Base-by-base conservation (phyloP, 2,329 filamentous ascomycete species). In the Diaporthe australafricana region DNA sequence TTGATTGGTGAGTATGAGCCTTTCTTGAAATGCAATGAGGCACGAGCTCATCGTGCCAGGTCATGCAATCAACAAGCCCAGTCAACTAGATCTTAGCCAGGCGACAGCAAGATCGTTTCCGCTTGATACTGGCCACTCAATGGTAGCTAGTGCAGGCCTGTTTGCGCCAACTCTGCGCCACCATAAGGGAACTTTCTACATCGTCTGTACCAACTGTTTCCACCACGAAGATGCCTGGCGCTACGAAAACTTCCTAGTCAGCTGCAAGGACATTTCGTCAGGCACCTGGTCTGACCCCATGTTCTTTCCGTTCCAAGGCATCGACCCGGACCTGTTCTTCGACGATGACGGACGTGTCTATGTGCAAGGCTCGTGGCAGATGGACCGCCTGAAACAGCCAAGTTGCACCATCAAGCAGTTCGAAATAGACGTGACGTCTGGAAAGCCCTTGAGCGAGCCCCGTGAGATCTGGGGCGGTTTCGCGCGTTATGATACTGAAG, bases 401-500 rank as follows among this genome's bases (percentile, higher is more conserved):
- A 60, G 55, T 30, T 60, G 55, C 35, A 42, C 55, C 22, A 74
- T 83, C 40, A 70, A 77, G 12, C 74, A 82, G 7, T 75, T 78
- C 35, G 76, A 80, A 55, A 73, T 84, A 2, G 71, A 84, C 70
- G 75, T 84, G 9, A 74, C 74, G 22, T 83, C 82, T 0, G 82
- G 82, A 27, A 77, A 77, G 40, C 66, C 81, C 16, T 77, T 78
- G 53, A 42, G n/a, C 8, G 75, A 79, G 17, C 76, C 79, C 4
- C 70, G 79, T 14, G 76, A 74, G 30, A 71, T 87, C 30, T 86
- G 86, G 78, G 84, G 84, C 38, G 87, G 86, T 2, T 84, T 81
- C 1, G 83, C 83, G 0, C 82, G 77, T 63, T 68, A 82, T 74
- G 75, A 84, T 77, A 76, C 86, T 0, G 85, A 87, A 70, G 84